These are phyloP conservation scores for Dactylellina sp. DNA, from an alignment of 2,329 filamentous ascomycete genomes.

Conservation along the genomic window DNA sequence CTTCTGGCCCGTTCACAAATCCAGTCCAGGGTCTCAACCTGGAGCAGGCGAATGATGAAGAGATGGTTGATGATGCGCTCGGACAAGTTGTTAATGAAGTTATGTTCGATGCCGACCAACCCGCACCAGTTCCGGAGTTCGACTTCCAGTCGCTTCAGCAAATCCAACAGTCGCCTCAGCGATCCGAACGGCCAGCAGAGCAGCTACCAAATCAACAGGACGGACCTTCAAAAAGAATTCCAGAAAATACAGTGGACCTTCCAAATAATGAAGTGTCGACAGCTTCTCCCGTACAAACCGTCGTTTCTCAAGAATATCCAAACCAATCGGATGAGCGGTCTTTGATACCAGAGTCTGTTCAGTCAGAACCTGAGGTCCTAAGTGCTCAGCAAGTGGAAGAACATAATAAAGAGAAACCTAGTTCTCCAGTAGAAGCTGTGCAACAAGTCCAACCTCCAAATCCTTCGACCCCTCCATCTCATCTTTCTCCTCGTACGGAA, in stretches of 20 bases:
- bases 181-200: conserved; percentile 1
- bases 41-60: conserved; percentile 36
- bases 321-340: neutral
- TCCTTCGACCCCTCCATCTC: conserved; percentile 8
- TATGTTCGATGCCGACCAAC: conserved; percentile 45
- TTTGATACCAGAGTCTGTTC: neutral
- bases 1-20: conserved; percentile 11
- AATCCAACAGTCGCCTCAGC: neutral
- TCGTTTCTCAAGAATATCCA: conserved; percentile 1
- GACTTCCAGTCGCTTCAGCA: conserved; percentile 19
- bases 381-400: conserved; percentile 3
- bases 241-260: neutral
- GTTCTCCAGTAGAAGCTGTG: neutral
- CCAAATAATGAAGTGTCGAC: neutral
- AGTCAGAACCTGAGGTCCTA: conserved; percentile 11
- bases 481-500: neutral
- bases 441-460: neutral
- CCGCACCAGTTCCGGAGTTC: conserved; percentile 16
- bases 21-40: neutral
- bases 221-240: neutral
- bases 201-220: conserved; percentile 6
- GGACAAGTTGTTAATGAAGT: conserved; percentile 43
- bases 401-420: neutral
- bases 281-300: conserved; percentile 3
- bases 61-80: conserved; percentile 53